phyloP scores from a whole-genome alignment of 257 asterid genomes.

The Fraxinus cuspidata region DNA sequence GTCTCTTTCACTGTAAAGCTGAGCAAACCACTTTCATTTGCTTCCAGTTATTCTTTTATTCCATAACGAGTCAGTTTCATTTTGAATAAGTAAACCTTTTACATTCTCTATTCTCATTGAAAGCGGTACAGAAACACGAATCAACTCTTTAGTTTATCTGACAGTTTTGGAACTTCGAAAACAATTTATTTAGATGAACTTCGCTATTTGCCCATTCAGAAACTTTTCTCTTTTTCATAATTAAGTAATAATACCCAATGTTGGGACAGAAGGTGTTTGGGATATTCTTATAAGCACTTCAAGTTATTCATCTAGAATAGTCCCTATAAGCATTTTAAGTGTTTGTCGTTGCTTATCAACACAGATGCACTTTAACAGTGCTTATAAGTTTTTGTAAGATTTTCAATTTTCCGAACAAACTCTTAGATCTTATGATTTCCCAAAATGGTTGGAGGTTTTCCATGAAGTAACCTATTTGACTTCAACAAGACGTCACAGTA shows the following conservation, averaged over 20 bases:
- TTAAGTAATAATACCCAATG: constrained; percentile 4
- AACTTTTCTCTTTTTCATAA: background rate
- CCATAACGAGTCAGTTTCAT: background rate
- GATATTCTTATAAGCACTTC: background rate
- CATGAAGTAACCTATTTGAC: background rate
- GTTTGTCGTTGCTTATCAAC: background rate
- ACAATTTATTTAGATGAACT: background rate
- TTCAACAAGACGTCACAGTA: background rate
- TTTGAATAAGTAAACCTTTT: background rate
- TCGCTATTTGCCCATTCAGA: background rate
- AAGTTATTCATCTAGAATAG: background rate
- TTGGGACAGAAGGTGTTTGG: constrained; percentile 2
- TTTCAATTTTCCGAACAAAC: background rate
- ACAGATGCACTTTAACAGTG: background rate
- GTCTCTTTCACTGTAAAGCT: constrained; percentile 3
- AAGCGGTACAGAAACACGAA: background rate
- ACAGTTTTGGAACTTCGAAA: constrained; percentile 1
- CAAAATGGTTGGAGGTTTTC: background rate
- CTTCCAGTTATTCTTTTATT: constrained; percentile 10
- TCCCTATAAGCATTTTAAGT: background rate
- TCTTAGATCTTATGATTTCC: background rate
- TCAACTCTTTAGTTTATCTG: background rate
- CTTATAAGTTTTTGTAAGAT: background rate
- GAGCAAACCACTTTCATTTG: constrained; percentile 7
- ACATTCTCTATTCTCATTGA: constrained; percentile 10